Base-by-base conservation (phyloP, 257 asterid genomes). In the Nicotiana paniculata region DNA sequence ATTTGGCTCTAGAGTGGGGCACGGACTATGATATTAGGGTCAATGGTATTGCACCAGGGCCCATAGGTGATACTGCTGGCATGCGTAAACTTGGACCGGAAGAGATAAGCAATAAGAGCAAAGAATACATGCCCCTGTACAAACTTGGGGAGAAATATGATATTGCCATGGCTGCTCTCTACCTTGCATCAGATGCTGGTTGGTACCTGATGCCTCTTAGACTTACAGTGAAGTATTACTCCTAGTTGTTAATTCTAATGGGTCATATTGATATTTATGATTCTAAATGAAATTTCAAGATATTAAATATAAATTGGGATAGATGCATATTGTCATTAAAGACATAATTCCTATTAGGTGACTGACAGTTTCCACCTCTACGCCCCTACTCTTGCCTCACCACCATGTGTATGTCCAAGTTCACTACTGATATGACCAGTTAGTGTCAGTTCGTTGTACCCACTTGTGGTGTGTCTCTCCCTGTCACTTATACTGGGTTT, bases 1-100 rank as follows among this genome's bases (percentile, higher is more conserved):
- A 86, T 83, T 89, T 95, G 81, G 97, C 98, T 37, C 89, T 95
- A 81, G 98, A 93, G 88, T 93, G 97, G 98, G 98, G 98, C 37
- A 88, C 95, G 0, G 97, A 95, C 80, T 91, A 93, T 86, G 97
- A 93, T 81, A 88, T 95, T 62, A 87, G 97, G 70, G 97, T 95
- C 51, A 95, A 93, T 24, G 97, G 97, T 74, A 91, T 95, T 74
- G 97, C 97, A 75, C 97, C 97, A 4, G 98, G 98, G 68, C 97
- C 98, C 3, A 93, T 93, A 81, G 91, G 90, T 78, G 97, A 89
- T 77, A 95, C 97, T 21, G 24, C 92, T 77, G 98, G 98, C 30
- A 6, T 92, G 84, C 90, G 95, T 74, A 93, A 95, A 86, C 98
- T 95, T 72, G 63, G 46, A 35, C 97, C 97, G 4, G 84, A 86